Percentiles rank a stretch among this genome's conserved stretches.
Conservation (phyloP, 495 filamentous ascomycete species). For the Annulohypoxylon nitens region DNA sequence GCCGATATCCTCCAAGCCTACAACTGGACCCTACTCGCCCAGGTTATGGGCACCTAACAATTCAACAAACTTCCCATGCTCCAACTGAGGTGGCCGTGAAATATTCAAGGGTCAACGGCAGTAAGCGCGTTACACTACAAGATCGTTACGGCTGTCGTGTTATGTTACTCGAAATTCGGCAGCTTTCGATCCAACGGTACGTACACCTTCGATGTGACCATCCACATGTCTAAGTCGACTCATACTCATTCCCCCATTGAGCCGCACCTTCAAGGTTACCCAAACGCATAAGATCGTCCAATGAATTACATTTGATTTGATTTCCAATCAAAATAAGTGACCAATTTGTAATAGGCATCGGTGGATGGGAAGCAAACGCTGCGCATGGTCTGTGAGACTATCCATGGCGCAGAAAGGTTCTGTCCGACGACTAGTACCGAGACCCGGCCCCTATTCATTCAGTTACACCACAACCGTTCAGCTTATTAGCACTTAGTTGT, state of each 20-base stretch:
- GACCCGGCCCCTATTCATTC: neutral
- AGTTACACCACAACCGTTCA: neutral
- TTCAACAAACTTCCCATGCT: neutral
- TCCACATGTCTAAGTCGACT: neutral
- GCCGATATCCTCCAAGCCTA: neutral
- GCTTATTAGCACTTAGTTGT: neutral
- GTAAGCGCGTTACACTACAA: neutral
- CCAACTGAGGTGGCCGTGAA: neutral
- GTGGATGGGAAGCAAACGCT: slow-evolving; percentile 18
- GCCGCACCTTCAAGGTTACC: slow-evolving; percentile 33
- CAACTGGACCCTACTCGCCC: neutral
- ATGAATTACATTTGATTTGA: slow-evolving; percentile 33
- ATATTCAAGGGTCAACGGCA: neutral
- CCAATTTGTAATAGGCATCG: neutral
- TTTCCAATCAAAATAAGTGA: slow-evolving; percentile 20
- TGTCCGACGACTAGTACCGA: slow-evolving; percentile 11
- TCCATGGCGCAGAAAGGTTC: neutral
- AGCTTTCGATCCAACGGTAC: slow-evolving; percentile 15
- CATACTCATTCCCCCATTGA: slow-evolving; percentile 18
- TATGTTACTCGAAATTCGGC: slow-evolving; percentile 26
- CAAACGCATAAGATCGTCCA: slow-evolving; percentile 8
- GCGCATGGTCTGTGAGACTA: slow-evolving; percentile 17
- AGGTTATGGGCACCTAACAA: neutral
- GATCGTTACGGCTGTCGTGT: slow-evolving; percentile 21
- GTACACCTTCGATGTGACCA: slow-evolving; percentile 23